Evolutionary conservation across 495 filamentous ascomycete genomes (phyloP).

Genomic region (Talaromyces trachyspermus): DNA sequence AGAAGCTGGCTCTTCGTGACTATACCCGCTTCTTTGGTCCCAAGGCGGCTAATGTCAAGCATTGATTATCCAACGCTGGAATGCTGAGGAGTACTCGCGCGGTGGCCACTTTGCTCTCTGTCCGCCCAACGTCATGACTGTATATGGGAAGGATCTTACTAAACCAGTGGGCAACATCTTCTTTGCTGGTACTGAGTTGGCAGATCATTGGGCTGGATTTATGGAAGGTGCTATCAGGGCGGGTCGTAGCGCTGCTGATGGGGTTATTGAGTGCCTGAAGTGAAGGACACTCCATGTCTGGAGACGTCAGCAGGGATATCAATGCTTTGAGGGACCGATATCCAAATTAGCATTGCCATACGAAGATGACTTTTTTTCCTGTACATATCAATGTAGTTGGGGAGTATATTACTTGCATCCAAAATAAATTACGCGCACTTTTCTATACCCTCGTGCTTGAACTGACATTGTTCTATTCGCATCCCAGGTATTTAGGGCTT

Average conservation of each 20-base stretch:
- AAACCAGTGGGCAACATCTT: constrained; percentile 17
- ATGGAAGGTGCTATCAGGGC: constrained; percentile 26
- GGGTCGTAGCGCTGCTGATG: constrained; percentile 17
- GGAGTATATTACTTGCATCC: too few relatives aligned
- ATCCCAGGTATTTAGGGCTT: too few relatives aligned
- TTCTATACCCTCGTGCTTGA: too few relatives aligned
- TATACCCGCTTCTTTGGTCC: constrained; percentile 14
- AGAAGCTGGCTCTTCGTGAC: constrained; percentile 3
- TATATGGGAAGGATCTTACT: constrained; percentile 9
- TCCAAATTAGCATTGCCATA: too few relatives aligned
- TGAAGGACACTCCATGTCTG: too few relatives aligned
- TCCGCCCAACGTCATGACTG: constrained; percentile 11
- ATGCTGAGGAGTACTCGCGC: constrained; percentile 16
- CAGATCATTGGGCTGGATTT: constrained; percentile 22
- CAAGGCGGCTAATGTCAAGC: constrained; percentile 8
- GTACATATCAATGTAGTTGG: too few relatives aligned
- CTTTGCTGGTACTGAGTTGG: constrained; percentile 26
- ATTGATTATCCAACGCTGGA: constrained; percentile 16
- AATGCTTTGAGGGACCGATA: too few relatives aligned
- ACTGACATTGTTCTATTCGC: too few relatives aligned
- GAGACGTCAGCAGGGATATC: too few relatives aligned
- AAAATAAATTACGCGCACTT: too few relatives aligned
- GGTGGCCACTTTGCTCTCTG: constrained; percentile 12
- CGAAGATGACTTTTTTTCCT: too few relatives aligned
- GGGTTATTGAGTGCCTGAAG: too few relatives aligned